Evolutionary conservation across 192 early-diverging fungal species (phyloP).

Genomic region (Ambispora gerdemannii): DNA sequence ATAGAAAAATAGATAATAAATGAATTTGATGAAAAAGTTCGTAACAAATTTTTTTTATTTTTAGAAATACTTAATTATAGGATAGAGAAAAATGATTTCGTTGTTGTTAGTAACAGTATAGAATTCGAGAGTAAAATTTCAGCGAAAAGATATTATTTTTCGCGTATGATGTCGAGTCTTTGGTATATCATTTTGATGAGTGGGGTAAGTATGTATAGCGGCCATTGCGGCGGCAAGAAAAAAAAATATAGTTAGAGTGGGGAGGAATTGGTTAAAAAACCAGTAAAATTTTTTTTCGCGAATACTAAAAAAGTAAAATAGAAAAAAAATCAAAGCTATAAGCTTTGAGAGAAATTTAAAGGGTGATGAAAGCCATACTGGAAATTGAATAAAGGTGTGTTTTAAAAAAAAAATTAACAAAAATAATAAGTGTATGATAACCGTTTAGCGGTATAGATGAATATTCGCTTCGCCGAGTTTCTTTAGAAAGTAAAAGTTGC

Average conservation of each 20-base stretch:
- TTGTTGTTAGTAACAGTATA: neutral
- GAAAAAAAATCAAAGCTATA: conserved; percentile 11
- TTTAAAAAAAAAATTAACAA: neutral
- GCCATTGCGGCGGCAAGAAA: conserved; percentile 18
- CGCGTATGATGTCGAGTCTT: neutral
- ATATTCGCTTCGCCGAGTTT: no score
- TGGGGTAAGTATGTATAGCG: neutral
- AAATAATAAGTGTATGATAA: neutral
- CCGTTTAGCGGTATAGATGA: no score
- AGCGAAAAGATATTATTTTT: conserved; percentile 25
- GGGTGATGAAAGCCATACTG: conserved; percentile 9
- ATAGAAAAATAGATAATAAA: neutral
- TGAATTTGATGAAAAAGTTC: neutral
- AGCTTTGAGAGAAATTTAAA: conserved; percentile 25
- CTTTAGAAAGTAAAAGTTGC: no score
- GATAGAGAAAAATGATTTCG: neutral
- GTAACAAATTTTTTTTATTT: conserved; percentile 4
- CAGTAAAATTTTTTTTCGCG: neutral
- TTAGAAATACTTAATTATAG: neutral
- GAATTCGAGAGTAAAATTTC: neutral
- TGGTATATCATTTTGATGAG: neutral
- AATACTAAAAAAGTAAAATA: neutral
- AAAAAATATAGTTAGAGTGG: neutral
- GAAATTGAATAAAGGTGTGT: neutral
- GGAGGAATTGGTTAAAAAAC: neutral